Conservation (phyloP, 108 stramenopile genomes). For the Cylindrotheca closterium region DNA sequence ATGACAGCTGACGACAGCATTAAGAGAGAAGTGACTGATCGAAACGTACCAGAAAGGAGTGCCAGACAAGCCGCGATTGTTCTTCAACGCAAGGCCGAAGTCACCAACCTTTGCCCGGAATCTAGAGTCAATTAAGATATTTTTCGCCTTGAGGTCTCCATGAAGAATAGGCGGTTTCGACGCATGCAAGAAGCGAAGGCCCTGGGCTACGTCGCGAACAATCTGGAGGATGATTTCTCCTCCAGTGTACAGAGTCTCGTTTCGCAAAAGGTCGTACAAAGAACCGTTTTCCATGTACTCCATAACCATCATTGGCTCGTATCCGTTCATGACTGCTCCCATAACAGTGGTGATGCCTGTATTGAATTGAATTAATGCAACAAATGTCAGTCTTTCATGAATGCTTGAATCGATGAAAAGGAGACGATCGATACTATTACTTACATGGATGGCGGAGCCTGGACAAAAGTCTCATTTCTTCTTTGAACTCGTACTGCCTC, state of each 20-base stretch:
- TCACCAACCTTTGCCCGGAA: slow-evolving; percentile 55
- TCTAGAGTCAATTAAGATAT: slow-evolving; percentile 43
- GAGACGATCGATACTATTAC: slow-evolving; percentile 40
- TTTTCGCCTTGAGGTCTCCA: slow-evolving; percentile 52
- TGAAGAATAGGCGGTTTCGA: slow-evolving; percentile 55
- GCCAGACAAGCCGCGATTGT: slow-evolving; percentile 31
- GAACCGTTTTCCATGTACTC: slow-evolving; percentile 75
- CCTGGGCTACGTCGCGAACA: slow-evolving; percentile 50
- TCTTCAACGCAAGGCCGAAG: slow-evolving; percentile 67
- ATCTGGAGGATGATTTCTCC: slow-evolving; percentile 55
- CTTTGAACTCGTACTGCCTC: slow-evolving; percentile 5
- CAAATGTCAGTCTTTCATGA: slow-evolving; percentile 7
- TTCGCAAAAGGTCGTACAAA: slow-evolving; percentile 58
- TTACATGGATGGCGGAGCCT: slow-evolving; percentile 66
- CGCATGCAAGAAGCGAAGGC: slow-evolving; percentile 59
- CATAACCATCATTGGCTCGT: slow-evolving; percentile 51
- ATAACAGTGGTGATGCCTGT: slow-evolving; percentile 60
- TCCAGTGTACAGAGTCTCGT: slow-evolving; percentile 50
- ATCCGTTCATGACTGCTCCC: slow-evolving; percentile 35
- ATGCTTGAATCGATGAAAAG: slow-evolving; percentile 30
- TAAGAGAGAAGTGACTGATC: background rate
- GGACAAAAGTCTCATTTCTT: slow-evolving; percentile 47
- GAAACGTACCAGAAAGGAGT: slow-evolving; percentile 55
- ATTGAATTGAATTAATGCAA: background rate
- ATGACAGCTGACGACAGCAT: background rate